phyloP scores from a whole-genome alignment of 75 land plant genomes.

The Gnetum montanum region DNA sequence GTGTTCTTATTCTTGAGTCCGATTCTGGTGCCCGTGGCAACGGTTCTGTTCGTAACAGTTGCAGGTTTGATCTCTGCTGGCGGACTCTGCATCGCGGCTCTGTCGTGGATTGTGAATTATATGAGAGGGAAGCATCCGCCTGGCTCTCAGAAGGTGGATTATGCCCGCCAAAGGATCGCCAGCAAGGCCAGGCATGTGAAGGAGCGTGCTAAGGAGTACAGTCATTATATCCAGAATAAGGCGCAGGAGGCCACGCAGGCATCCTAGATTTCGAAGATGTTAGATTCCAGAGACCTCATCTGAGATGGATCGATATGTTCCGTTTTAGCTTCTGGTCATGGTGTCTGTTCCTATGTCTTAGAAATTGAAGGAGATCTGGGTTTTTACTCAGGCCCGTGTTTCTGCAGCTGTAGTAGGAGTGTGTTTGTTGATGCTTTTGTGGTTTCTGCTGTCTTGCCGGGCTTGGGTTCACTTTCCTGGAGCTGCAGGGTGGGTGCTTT shows the following conservation, averaged over 20 bases:
- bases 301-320: too few relatives aligned
- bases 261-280: too few relatives aligned
- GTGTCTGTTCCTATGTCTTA: too few relatives aligned
- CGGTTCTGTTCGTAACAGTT: slow-evolving; percentile 16
- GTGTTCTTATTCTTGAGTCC: slow-evolving; percentile 46
- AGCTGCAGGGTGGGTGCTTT: too few relatives aligned
- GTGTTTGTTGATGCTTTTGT: too few relatives aligned
- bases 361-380: too few relatives aligned
- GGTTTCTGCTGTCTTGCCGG: too few relatives aligned
- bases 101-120: slow-evolving; percentile 21
- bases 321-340: too few relatives aligned
- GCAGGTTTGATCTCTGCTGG: slow-evolving; percentile 31
- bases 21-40: slow-evolving; percentile 35
- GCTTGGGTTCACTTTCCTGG: too few relatives aligned
- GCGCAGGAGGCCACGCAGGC: slow-evolving; percentile 17
- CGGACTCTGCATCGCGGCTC: slow-evolving; percentile 24
- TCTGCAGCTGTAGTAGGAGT: too few relatives aligned
- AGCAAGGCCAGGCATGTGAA: slow-evolving; percentile 24
- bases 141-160: slow-evolving; percentile 12
- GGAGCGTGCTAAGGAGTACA: slow-evolving; percentile 33
- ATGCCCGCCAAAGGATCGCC: slow-evolving; percentile 8
- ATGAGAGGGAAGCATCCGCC: slow-evolving; percentile 1
- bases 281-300: too few relatives aligned
- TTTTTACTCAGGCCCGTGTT: too few relatives aligned
- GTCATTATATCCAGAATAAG: slow-evolving; percentile 22